Conservation (phyloP, 2,329 filamentous ascomycete species). For the Monilinia vaccinii-corymbosi region DNA sequence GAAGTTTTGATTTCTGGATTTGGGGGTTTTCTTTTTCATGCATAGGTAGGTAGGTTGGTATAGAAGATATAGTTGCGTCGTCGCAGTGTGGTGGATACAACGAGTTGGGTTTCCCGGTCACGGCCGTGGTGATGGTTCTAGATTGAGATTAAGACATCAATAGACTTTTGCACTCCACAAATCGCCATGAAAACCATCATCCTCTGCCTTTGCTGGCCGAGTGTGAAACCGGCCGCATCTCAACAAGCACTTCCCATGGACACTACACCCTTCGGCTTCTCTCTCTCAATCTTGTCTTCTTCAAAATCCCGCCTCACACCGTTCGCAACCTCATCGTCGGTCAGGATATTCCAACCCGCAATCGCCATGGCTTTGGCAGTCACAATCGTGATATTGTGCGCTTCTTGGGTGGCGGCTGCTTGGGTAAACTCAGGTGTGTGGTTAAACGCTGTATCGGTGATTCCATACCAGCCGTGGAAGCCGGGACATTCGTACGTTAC, state of each 20-base stretch:
- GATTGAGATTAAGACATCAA: background rate
- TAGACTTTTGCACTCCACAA: background rate
- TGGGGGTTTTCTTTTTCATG: too few relatives aligned
- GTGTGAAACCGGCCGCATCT: background rate
- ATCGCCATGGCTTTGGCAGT: conserved; percentile 31
- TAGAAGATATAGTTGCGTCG: too few relatives aligned
- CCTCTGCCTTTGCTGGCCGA: background rate
- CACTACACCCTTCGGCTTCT: background rate
- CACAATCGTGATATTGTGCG: conserved; percentile 19
- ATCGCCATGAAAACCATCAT: background rate
- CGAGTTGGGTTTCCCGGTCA: too few relatives aligned
- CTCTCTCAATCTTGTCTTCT: conserved; percentile 12
- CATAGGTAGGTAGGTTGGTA: too few relatives aligned
- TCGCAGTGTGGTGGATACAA: too few relatives aligned
- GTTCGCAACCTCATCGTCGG: conserved; percentile 33
- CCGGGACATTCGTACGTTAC: conserved; percentile 49
- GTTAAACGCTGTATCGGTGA: conserved; percentile 41
- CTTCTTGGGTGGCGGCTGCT: conserved; percentile 26
- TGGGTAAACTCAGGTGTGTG: conserved; percentile 38
- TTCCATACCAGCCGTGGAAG: conserved; percentile 43
- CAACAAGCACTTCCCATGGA: background rate
- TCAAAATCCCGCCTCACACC: conserved; percentile 35
- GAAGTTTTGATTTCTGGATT: too few relatives aligned
- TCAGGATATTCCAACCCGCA: conserved; percentile 39
- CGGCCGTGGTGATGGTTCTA: too few relatives aligned